These are phyloP conservation scores for Arabidopsis thaliana DNA, from an alignment of 345 rosid species.

Conservation along the genomic window TAIR10.1 NC_003071.7:8984501-8985000, in stretches of 20 bases:
- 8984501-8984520: not conserved
- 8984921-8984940: not conserved
- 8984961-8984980: no score
- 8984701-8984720: not conserved
- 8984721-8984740: conserved; percentile 17
- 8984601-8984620: conserved; percentile 19
- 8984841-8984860: not conserved
- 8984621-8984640: not conserved
- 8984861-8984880: conserved; percentile 21
- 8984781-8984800: conserved; percentile 31
- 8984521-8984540: conserved; percentile 2
- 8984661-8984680: not conserved
- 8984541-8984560: not conserved
- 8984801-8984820: not conserved
- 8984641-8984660: not conserved
- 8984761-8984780: conserved; percentile 35
- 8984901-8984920: conserved; percentile 12
- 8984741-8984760: conserved; percentile 35
- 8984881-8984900: conserved; percentile 4
- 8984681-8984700: conserved; percentile 22
- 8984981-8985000: no score
- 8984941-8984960: no score
- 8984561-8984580: not conserved
- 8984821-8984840: not conserved
- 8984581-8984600: not conserved